phyloP scores from a whole-genome alignment of 2,329 filamentous ascomycete genomes.

The Talaromyces marneffei region DNA sequence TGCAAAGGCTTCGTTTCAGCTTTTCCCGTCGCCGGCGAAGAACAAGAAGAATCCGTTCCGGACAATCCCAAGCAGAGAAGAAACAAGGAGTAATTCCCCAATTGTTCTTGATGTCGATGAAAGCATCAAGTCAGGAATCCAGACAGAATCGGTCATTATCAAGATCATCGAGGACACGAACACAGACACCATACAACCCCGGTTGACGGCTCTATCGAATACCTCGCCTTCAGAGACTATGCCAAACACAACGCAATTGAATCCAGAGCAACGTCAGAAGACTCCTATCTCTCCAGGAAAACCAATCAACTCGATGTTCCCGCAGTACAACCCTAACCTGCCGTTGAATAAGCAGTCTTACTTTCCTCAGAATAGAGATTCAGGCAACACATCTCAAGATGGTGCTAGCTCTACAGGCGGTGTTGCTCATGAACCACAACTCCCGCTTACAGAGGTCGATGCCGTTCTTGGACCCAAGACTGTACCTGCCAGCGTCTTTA shows the following conservation, averaged over 20 bases:
- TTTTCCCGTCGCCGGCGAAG: conserved; percentile 35
- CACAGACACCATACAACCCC: conserved; percentile 7
- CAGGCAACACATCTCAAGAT: conserved; percentile 15
- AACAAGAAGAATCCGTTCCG: conserved; percentile 33
- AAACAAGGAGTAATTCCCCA: conserved; percentile 19
- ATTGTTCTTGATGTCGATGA: conserved; percentile 26
- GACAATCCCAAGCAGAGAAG: conserved; percentile 22
- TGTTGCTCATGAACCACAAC: conserved; percentile 11
- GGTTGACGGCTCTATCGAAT: neutral
- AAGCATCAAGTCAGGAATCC: conserved; percentile 23
- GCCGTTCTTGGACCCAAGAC: conserved; percentile 35
- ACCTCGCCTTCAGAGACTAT: neutral
- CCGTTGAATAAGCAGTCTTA: conserved; percentile 35
- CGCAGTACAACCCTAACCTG: conserved; percentile 37
- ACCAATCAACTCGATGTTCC: conserved; percentile 44
- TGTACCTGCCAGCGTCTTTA: conserved; percentile 38
- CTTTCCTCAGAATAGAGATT: conserved; percentile 23
- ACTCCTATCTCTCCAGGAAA: conserved; percentile 27
- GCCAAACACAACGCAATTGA: neutral
- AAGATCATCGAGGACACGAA: conserved; percentile 30
- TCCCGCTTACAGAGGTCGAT: conserved; percentile 29
- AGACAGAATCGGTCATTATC: conserved; percentile 34
- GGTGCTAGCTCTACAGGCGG: conserved; percentile 21
- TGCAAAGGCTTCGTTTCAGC: conserved; percentile 35
- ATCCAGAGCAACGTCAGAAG: conserved; percentile 3